phyloP scores from a whole-genome alignment of 345 rosid genomes.

The Arabis alpina region DNA sequence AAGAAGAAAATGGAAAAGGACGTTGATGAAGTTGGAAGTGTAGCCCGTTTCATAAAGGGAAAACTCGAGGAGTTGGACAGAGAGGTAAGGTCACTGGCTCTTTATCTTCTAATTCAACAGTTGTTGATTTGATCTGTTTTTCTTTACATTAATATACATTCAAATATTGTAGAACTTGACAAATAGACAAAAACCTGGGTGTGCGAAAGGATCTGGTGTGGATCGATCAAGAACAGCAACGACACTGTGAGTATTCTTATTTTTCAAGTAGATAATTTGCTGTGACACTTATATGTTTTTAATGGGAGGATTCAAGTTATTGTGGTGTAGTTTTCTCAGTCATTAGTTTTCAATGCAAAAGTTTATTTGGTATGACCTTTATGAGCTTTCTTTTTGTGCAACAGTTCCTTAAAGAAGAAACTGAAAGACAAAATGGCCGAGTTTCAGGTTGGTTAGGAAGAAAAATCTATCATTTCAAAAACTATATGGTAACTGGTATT shows the following conservation, averaged over 20 bases:
- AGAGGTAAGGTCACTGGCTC: conserved; percentile 55
- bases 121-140: neutral
- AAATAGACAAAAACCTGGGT: conserved; percentile 87
- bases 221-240: conserved; percentile 91
- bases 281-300: neutral
- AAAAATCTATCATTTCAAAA: neutral
- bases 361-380: conserved; percentile 21
- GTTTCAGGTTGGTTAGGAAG: conserved; percentile 67
- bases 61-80: conserved; percentile 74
- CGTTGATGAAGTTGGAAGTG: conserved; percentile 91
- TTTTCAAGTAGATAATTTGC: neutral
- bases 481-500: conserved; percentile 1
- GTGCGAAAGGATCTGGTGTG: conserved; percentile 83
- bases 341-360: conserved; percentile 15
- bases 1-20: conserved; percentile 91
- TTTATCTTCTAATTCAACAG: conserved; percentile 3
- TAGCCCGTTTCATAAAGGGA: conserved; percentile 73
- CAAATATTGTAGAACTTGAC: conserved; percentile 64
- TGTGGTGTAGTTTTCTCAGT: neutral
- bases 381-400: conserved; percentile 30
- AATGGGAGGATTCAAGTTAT: too few relatives aligned
- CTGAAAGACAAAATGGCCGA: conserved; percentile 69
- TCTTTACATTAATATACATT: neutral
- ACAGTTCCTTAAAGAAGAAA: conserved; percentile 65
- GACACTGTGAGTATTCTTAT: conserved; percentile 56